Evolutionary conservation across 192 early-diverging fungal species (phyloP).

Genomic region (Thoreauomyces humboldtii): DNA sequence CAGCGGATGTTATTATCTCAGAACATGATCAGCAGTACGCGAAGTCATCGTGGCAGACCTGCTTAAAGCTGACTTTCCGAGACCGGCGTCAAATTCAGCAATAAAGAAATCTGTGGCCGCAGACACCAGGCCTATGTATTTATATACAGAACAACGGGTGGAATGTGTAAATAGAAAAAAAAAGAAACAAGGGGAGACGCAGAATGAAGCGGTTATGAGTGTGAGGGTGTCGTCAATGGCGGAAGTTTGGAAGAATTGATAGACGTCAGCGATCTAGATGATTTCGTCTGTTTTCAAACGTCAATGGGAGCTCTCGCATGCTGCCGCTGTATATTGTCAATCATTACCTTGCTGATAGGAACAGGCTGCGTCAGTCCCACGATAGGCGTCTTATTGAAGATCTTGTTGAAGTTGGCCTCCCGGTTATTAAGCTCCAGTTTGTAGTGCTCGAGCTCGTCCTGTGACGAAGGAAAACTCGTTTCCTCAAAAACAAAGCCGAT

Average conservation of each 20-base stretch:
- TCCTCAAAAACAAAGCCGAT: too few relatives aligned
- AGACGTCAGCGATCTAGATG: not conserved
- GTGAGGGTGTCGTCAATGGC: constrained; percentile 4
- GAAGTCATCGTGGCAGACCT: too few relatives aligned
- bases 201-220: too few relatives aligned
- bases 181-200: too few relatives aligned
- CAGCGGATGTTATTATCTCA: too few relatives aligned
- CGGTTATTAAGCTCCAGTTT: constrained; percentile 59
- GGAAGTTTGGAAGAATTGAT: constrained; percentile 2
- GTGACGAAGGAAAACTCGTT: not conserved
- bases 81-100: too few relatives aligned
- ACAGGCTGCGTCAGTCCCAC: constrained; percentile 49
- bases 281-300: not conserved
- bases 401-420: constrained; percentile 60
- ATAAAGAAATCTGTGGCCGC: too few relatives aligned
- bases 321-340: not conserved
- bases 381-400: constrained; percentile 57
- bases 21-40: too few relatives aligned
- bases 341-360: not conserved
- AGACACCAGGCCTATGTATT: too few relatives aligned
- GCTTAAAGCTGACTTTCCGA: too few relatives aligned
- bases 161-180: too few relatives aligned
- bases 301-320: not conserved
- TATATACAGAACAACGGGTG: too few relatives aligned
- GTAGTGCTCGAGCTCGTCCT: constrained; percentile 55